Percentiles rank a stretch among this genome's conserved stretches.
phyloP scores from a whole-genome alignment of 306 rosid genomes.

The Prunus mume region DNA sequence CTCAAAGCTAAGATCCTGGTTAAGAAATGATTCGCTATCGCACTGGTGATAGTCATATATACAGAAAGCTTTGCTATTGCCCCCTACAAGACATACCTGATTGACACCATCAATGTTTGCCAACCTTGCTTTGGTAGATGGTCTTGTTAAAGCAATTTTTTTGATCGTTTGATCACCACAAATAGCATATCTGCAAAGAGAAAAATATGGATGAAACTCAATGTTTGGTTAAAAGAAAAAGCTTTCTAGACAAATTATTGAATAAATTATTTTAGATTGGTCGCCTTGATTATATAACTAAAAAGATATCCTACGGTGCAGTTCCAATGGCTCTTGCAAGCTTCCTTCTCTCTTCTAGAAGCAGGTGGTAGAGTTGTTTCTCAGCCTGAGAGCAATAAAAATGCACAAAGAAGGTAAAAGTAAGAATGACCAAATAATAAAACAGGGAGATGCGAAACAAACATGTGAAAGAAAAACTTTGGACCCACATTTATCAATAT shows the following conservation, averaged over 20 bases:
- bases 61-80: not conserved
- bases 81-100: slow-evolving; percentile 55
- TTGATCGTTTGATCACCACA: slow-evolving; percentile 85
- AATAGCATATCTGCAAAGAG: slow-evolving; percentile 66
- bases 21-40: not conserved
- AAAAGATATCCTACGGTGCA: slow-evolving; percentile 60
- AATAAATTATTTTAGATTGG: slow-evolving; percentile 8
- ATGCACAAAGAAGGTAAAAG: slow-evolving; percentile 1
- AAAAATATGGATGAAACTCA: not conserved
- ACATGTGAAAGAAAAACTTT: not conserved
- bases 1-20: not conserved
- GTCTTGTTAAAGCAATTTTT: slow-evolving; percentile 73
- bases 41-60: not conserved
- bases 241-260: not conserved
- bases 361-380: slow-evolving; percentile 56
- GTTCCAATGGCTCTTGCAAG: slow-evolving; percentile 75
- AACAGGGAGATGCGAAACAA: not conserved
- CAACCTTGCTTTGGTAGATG: slow-evolving; percentile 84
- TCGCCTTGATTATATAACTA: slow-evolving; percentile 15
- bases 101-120: slow-evolving; percentile 88
- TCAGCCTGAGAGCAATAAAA: slow-evolving; percentile 50
- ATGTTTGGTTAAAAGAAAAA: not conserved
- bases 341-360: slow-evolving; percentile 84
- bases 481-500: not conserved
- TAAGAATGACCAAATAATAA: slow-evolving; percentile 13